Conservation (phyloP, 2,329 filamentous ascomycete genomes). For the Ploettnerulaceae sp. region DNA sequence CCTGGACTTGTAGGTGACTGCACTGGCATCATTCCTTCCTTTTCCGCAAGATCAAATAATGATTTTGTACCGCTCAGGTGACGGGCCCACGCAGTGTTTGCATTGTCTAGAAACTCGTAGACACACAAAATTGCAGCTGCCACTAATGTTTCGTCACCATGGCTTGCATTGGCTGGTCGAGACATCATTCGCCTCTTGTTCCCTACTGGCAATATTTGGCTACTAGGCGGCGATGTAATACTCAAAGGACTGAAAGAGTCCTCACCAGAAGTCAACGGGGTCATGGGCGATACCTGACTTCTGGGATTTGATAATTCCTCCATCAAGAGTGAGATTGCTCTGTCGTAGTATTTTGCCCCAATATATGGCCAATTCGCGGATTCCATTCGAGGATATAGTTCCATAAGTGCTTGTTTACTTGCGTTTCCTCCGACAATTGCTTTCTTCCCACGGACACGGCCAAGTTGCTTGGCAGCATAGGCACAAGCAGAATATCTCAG, state of each 20-base stretch:
- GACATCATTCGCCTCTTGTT: constrained; percentile 40
- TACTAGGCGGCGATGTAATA: constrained; percentile 25
- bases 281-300: constrained; percentile 22
- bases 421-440: constrained; percentile 45
- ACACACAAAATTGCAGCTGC: constrained; percentile 63
- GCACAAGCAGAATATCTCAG: constrained; percentile 52
- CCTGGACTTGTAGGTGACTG: constrained; percentile 39
- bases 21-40: constrained; percentile 41
- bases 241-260: constrained; percentile 25
- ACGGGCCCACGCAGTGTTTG: constrained; percentile 56
- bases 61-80: constrained; percentile 63
- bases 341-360: constrained; percentile 56
- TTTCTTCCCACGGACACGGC: constrained; percentile 48
- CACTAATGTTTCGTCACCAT: constrained; percentile 56
- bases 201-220: constrained; percentile 23
- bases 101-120: constrained; percentile 64
- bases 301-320: constrained; percentile 34
- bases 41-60: constrained; percentile 51
- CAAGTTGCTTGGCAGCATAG: constrained; percentile 57
- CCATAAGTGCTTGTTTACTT: constrained; percentile 45
- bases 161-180: constrained; percentile 39
- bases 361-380: constrained; percentile 54
- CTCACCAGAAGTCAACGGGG: constrained; percentile 34
- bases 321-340: constrained; percentile 47
- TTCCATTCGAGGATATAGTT: constrained; percentile 43